Evolutionary conservation across 2,329 filamentous ascomycete genomes (phyloP), one percentile per base, ranked within the genome.

Genomic region (Calonectria honghensis): DNA sequence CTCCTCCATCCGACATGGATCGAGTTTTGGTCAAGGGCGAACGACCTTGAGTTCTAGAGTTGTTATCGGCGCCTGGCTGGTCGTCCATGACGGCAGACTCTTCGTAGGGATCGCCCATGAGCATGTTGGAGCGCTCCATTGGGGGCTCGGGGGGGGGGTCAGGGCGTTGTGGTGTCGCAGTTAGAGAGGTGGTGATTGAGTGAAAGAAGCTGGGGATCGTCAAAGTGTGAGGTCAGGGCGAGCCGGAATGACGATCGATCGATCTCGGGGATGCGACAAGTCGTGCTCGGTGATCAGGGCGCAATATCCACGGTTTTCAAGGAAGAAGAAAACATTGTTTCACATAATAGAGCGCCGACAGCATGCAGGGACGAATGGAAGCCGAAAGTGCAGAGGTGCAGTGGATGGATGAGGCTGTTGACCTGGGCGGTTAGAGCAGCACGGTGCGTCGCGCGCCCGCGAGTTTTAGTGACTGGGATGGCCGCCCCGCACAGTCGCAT

Each of bases 1-100:
- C 86, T 75, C 88, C 88, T 61, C 91, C 90, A 82, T 94, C 93
- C 6, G 93, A 94, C 74, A 94, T 84, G 65, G 93, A 94, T 76
- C 93, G 88, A 50, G 90, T 87, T 83, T 91, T 93, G 71, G 85
- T 83, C 73, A 86, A 80, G 50, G 89, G 88, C 73, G 89, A 87
- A 71, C 82, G 80, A 57, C 76, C 80, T 65, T 79, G 75, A 4
- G 52, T 70, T 48, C 71, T 70, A 27, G 75, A 65, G 20, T 41
- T 63, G 61, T 67, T 32, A 45, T 78, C 71, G 51, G 59, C 52
- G 67, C 70, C 70, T 73, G 73, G 67, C 72, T 75, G 76, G 5
- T 80, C 81, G 63, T 85, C 84, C 78, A 83, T 81, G 52, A 85
- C 77, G 64, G 84, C 83, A 13, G 81, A 79, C n/a, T 85, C 83